Conservation (phyloP, 495 filamentous ascomycete species). For the Penicillium lagena region DNA sequence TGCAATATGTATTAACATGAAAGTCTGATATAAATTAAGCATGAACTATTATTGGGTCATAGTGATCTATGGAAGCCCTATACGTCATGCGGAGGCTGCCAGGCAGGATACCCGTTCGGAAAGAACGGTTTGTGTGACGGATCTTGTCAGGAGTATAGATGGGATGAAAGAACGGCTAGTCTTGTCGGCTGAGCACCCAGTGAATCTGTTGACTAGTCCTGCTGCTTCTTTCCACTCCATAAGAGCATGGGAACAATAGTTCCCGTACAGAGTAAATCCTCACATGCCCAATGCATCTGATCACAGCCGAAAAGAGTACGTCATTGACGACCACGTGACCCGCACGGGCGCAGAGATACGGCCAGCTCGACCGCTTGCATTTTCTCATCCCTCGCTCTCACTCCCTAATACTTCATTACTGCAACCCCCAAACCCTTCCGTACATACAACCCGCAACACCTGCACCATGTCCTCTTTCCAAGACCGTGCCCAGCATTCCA, state of each 20-base stretch:
- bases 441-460: slow-evolving; percentile 1
- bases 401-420: slow-evolving; percentile 1
- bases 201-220: too few species aligned
- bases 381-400: slow-evolving; percentile 20
- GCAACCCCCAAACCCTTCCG: too few species aligned
- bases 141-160: too few species aligned
- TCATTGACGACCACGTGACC: slow-evolving; percentile 23
- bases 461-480: slow-evolving; percentile 67
- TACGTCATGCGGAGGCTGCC: slow-evolving; percentile 3
- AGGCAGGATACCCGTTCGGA: too few species aligned
- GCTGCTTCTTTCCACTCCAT: too few species aligned
- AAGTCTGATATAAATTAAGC: too few species aligned
- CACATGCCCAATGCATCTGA: slow-evolving; percentile 3
- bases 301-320: not conserved
- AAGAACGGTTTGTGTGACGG: too few species aligned
- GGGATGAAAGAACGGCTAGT: too few species aligned
- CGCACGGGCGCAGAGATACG: slow-evolving; percentile 15
- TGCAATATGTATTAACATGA: too few species aligned
- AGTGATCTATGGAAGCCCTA: not conserved
- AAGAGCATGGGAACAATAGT: too few species aligned
- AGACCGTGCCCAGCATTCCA: slow-evolving; percentile 81
- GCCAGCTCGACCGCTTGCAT: slow-evolving; percentile 23
- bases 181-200: too few species aligned
- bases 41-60: too few species aligned
- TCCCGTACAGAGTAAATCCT: not conserved